These are phyloP conservation scores for Eucommia ulmoides DNA, from an alignment of 257 asterid genomes.

Conservation along the genomic window DNA sequence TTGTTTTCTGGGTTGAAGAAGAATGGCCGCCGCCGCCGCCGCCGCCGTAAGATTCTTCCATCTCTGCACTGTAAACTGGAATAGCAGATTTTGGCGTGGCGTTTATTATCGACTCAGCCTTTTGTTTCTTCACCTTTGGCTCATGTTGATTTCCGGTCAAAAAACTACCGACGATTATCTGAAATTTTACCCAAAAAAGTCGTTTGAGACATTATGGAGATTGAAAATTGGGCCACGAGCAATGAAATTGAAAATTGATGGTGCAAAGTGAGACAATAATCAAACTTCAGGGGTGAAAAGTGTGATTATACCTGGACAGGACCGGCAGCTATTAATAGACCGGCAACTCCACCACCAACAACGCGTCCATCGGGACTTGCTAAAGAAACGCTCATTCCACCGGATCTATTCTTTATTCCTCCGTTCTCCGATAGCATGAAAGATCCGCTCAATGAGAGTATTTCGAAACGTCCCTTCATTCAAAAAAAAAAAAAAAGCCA, in stretches of 20 bases:
- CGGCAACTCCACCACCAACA: conserved; percentile 92
- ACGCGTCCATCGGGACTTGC: conserved; percentile 94
- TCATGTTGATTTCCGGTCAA: conserved; percentile 64
- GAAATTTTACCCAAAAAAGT: too few relatives aligned
- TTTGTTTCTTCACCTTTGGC: conserved; percentile 57
- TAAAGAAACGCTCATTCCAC: conserved; percentile 94
- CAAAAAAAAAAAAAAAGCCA: neutral
- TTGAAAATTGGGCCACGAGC: neutral
- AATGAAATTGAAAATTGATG: neutral
- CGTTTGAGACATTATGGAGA: too few relatives aligned
- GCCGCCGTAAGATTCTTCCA: conserved; percentile 33
- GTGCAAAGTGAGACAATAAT: neutral
- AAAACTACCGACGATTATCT: conserved; percentile 92
- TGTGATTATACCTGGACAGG: conserved; percentile 59
- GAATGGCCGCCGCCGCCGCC: neutral
- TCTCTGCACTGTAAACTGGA: conserved; percentile 42
- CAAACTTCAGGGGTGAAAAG: neutral
- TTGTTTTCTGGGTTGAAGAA: neutral
- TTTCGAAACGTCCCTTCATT: conserved; percentile 83
- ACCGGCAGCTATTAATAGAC: conserved; percentile 77
- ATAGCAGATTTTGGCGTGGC: conserved; percentile 27
- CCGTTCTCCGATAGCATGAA: conserved; percentile 81
- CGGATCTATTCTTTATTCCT: conserved; percentile 81
- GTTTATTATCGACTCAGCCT: conserved; percentile 22
- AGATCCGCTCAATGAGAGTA: conserved; percentile 78